phyloP scores from a whole-genome alignment of 176 grass and related monocot genomes.

The Aegilops bicornis region DNA sequence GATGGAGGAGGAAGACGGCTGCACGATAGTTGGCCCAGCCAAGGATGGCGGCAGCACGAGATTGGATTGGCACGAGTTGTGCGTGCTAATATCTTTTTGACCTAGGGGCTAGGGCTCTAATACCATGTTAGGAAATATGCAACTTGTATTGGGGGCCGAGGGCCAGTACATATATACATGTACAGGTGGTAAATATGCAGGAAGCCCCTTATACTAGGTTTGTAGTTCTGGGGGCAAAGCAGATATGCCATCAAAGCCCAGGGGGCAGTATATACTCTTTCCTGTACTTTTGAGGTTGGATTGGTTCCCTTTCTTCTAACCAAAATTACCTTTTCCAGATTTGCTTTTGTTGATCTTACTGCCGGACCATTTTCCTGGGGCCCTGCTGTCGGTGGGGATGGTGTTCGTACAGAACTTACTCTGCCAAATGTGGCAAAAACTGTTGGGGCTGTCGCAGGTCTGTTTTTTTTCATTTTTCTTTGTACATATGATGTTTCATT shows the following conservation, averaged over 20 bases:
- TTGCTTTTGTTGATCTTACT: conserved; percentile 96
- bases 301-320: conserved; percentile 25
- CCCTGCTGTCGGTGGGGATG: conserved; percentile 92
- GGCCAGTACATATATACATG: too few species aligned
- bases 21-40: too few species aligned
- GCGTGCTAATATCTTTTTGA: too few species aligned
- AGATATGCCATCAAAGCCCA: neutral
- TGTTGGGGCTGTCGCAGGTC: conserved; percentile 76
- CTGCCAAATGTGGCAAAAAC: conserved; percentile 84
- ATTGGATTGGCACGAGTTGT: too few species aligned
- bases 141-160: too few species aligned
- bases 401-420: conserved; percentile 91
- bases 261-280: neutral
- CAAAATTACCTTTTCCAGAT: conserved; percentile 55
- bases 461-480: neutral
- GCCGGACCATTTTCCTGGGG: conserved; percentile 96
- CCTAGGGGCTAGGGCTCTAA: too few species aligned
- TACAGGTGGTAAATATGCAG: too few species aligned
- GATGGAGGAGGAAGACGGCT: too few species aligned
- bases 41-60: too few species aligned
- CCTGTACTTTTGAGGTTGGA: neutral
- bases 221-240: neutral
- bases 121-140: too few species aligned
- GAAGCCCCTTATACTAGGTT: neutral
- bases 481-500: neutral